A percentile compares a stretch with the other conserved stretches of the same genome.
These are phyloP conservation scores for Salix viminalis DNA, from an alignment of 345 rosid genomes.

Conservation along the genomic window DNA sequence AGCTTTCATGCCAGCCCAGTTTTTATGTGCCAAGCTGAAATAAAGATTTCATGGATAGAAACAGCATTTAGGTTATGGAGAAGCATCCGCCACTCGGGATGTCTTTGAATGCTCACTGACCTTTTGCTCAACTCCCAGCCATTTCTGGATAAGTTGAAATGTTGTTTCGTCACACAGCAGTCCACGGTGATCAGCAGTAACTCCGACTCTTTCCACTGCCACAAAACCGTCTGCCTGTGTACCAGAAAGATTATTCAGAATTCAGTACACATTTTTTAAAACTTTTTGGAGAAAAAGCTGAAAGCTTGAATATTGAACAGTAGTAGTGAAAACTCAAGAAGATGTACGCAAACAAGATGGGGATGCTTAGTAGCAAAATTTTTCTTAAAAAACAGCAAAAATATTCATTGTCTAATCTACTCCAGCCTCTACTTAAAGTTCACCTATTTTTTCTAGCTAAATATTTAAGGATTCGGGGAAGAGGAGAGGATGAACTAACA, in stretches of 20 bases:
- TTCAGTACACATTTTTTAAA: background rate
- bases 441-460: no score
- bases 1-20: no score
- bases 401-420: no score
- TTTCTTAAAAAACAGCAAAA: background rate
- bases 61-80: constrained; percentile 23
- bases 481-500: no score
- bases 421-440: no score
- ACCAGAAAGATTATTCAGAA: background rate
- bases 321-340: background rate
- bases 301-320: background rate
- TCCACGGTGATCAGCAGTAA: constrained; percentile 57
- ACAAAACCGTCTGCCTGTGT: constrained; percentile 61
- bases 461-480: no score
- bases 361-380: background rate
- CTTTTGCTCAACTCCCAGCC: constrained; percentile 62
- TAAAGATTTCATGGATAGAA: no score
- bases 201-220: constrained; percentile 62
- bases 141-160: constrained; percentile 49
- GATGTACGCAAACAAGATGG: background rate
- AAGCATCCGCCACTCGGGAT: constrained; percentile 45
- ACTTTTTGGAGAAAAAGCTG: background rate
- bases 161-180: constrained; percentile 50
- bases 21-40: no score
- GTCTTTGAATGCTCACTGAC: constrained; percentile 29